phyloP scores from a whole-genome alignment of 768 basidiomycete species.

The Boletus vermiculosoides region DNA sequence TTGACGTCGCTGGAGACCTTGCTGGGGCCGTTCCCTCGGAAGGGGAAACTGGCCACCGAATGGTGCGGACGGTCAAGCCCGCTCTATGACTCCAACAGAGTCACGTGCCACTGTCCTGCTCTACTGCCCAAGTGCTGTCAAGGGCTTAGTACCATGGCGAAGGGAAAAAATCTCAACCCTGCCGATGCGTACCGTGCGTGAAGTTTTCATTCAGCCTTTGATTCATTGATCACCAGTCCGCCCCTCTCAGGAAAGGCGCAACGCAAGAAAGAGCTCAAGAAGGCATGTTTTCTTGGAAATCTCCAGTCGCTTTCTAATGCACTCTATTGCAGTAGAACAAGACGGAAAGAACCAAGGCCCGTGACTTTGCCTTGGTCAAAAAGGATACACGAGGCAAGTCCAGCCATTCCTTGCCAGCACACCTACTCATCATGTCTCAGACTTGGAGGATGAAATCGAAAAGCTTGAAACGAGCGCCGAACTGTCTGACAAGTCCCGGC shows the following conservation, averaged over 20 bases:
- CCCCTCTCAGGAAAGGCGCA: constrained; percentile 74
- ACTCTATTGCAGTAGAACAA: constrained; percentile 77
- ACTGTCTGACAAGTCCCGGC: constrained; percentile 57
- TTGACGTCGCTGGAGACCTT: constrained; percentile 13
- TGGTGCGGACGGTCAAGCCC: background rate
- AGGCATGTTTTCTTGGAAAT: constrained; percentile 43
- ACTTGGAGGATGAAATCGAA: constrained; percentile 78
- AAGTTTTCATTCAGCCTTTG: background rate
- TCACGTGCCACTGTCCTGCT: constrained; percentile 27
- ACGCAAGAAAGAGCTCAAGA: constrained; percentile 93
- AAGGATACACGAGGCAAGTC: constrained; percentile 81
- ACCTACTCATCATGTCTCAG: constrained; percentile 38
- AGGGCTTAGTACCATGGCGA: constrained; percentile 54
- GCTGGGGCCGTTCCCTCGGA: constrained; percentile 47
- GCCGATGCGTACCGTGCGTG: constrained; percentile 89
- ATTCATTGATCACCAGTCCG: background rate
- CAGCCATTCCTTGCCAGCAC: background rate
- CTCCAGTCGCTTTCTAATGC: constrained; percentile 13
- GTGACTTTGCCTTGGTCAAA: constrained; percentile 91
- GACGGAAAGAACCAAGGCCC: constrained; percentile 70
- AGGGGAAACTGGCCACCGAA: constrained; percentile 40
- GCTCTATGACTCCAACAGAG: constrained; percentile 21
- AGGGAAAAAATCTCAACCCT: constrained; percentile 85
- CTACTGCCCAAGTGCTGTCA: background rate
- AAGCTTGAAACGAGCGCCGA: constrained; percentile 54